Evolutionary conservation across 345 rosid genomes (phyloP).

Genomic region (Brassica juncea): DNA sequence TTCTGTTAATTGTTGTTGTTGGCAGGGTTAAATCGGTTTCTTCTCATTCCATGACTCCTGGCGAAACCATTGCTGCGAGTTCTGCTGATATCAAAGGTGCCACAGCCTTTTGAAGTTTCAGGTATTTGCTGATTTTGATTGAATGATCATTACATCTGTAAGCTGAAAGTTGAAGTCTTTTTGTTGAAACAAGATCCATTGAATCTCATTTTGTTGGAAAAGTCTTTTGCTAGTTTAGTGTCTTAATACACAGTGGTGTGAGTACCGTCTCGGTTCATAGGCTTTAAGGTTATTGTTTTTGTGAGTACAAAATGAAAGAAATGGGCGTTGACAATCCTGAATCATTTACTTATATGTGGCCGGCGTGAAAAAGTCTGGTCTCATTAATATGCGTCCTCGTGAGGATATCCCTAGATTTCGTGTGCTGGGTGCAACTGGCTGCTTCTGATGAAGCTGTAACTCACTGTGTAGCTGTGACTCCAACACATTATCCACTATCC

Average conservation of each 20-base stretch:
- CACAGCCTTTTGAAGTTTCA: slow-evolving; percentile 82
- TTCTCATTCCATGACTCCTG: slow-evolving; percentile 74
- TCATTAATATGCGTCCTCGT: too few relatives aligned
- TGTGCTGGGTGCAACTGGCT: too few relatives aligned
- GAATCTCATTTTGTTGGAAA: too few relatives aligned
- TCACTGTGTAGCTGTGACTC: too few relatives aligned
- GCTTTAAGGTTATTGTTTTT: neutral
- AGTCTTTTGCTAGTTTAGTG: too few relatives aligned
- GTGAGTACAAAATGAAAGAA: neutral
- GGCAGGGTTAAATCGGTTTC: slow-evolving; percentile 79
- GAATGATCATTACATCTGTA: neutral
- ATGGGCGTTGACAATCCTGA: neutral
- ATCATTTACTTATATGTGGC: too few relatives aligned
- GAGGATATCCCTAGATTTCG: too few relatives aligned
- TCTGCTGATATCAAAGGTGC: slow-evolving; percentile 68
- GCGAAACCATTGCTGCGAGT: slow-evolving; percentile 74
- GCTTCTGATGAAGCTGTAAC: too few relatives aligned
- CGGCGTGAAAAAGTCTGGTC: too few relatives aligned
- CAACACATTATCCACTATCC: too few relatives aligned
- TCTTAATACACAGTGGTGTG: too few relatives aligned
- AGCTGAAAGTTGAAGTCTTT: slow-evolving; percentile 31
- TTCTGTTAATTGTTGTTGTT: slow-evolving; percentile 3
- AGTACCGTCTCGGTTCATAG: neutral
- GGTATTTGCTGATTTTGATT: slow-evolving; percentile 46
- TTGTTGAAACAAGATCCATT: neutral